A percentile compares a stretch with the other conserved stretches of the same genome.
These are phyloP conservation scores for Coniosporium tulheliwenetii DNA, from an alignment of 2,329 filamentous ascomycete species.

Conservation along the genomic window DNA sequence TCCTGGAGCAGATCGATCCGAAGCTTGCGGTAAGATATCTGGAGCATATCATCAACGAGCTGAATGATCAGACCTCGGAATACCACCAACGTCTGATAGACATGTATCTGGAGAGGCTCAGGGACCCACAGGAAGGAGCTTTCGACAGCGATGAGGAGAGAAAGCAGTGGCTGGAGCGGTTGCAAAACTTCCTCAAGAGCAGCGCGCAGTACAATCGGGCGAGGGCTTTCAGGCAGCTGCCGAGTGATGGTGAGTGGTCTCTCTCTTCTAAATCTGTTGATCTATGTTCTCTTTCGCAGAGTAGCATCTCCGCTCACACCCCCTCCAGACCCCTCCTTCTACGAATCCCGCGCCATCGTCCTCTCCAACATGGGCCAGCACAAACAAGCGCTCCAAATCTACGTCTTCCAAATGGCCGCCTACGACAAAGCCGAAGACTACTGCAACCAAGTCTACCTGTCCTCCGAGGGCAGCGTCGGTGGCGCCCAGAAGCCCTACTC, in stretches of 20 bases:
- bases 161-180: constrained; percentile 40
- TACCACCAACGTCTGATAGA: constrained; percentile 77
- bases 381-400: constrained; percentile 91
- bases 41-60: constrained; percentile 78
- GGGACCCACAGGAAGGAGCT: constrained; percentile 10
- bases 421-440: constrained; percentile 93
- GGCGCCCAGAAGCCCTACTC: constrained; percentile 4
- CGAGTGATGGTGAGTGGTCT: constrained; percentile 51
- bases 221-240: constrained; percentile 62
- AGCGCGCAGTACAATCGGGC: constrained; percentile 70
- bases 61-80: constrained; percentile 69
- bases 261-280: not conserved
- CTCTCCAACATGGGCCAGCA: constrained; percentile 92
- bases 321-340: constrained; percentile 59
- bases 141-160: constrained; percentile 19
- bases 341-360: constrained; percentile 77
- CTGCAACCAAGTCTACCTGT: constrained; percentile 71
- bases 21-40: constrained; percentile 67
- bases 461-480: constrained; percentile 9
- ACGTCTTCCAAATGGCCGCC: constrained; percentile 84
- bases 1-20: constrained; percentile 53
- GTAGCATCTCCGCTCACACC: not conserved
- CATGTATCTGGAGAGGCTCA: constrained; percentile 45
- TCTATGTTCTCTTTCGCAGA: constrained; percentile 1
- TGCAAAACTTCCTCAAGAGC: constrained; percentile 59